Conservation (phyloP, 2,329 filamentous ascomycete genomes). For the Penicillium griseofulvum region DNA sequence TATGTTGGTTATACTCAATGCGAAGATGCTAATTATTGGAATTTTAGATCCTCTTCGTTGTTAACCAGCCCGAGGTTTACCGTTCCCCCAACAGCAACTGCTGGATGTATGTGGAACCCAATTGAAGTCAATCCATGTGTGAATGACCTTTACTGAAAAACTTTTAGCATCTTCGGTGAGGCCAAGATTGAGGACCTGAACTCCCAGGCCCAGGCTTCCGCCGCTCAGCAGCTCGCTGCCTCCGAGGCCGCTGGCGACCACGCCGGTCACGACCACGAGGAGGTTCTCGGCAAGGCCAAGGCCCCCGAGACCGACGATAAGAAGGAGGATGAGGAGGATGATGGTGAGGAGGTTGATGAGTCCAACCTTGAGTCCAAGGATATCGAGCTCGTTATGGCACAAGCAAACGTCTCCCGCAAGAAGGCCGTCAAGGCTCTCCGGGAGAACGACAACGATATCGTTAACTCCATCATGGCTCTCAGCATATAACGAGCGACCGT, state of each 20-base stretch:
- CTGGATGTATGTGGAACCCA: conserved; percentile 76
- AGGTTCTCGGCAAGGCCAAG: conserved; percentile 62
- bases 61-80: conserved; percentile 99
- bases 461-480: conserved; percentile 99
- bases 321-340: conserved; percentile 82
- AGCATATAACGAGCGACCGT: conserved; percentile 60
- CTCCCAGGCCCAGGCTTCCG: conserved; percentile 93
- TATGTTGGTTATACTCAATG: background rate
- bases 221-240: conserved; percentile 89
- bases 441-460: conserved; percentile 99
- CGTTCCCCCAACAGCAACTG: conserved; percentile 99
- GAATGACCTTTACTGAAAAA: conserved; percentile 23
- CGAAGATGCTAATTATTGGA: conserved; percentile 19
- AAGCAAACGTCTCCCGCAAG: conserved; percentile 93
- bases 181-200: conserved; percentile 99
- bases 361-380: conserved; percentile 96
- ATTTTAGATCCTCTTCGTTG: conserved; percentile 91
- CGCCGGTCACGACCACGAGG: conserved; percentile 57
- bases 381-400: conserved; percentile 98
- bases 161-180: conserved; percentile 89
- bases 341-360: conserved; percentile 93
- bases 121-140: background rate
- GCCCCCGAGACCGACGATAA: conserved; percentile 57
- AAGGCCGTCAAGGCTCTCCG: conserved; percentile 95
- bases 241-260: conserved; percentile 62